Conservation (phyloP, 1,284 basidiomycete genomes). For the Leccinum ponderosum region DNA sequence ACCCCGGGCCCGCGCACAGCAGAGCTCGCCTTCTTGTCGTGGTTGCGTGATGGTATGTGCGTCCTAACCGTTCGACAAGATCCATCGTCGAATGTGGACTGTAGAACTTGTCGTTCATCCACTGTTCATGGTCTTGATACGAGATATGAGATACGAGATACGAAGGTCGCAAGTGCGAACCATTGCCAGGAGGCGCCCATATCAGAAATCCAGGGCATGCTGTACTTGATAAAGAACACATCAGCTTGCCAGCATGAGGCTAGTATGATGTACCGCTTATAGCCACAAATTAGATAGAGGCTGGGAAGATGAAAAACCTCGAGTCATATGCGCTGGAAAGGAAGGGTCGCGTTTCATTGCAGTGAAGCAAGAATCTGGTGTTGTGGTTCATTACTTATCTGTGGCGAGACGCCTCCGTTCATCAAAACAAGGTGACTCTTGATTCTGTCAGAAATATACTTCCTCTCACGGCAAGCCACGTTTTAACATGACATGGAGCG, state of each 20-base stretch:
- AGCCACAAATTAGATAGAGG: slow-evolving; percentile 7
- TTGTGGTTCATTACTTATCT: slow-evolving; percentile 7
- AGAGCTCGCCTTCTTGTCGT: background rate
- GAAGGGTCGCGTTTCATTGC: background rate
- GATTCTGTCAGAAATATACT: slow-evolving; percentile 12
- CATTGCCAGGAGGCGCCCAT: slow-evolving; percentile 6
- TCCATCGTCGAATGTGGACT: background rate
- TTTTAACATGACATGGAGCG: background rate
- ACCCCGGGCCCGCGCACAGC: slow-evolving; percentile 4
- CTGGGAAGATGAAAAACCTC: slow-evolving; percentile 1
- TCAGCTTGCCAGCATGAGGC: background rate
- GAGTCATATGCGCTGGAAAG: slow-evolving; percentile 10
- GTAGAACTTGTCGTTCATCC: slow-evolving; percentile 7
- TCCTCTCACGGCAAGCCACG: background rate
- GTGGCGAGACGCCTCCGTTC: slow-evolving; percentile 18
- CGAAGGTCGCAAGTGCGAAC: background rate
- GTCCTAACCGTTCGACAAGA: background rate
- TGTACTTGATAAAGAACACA: slow-evolving; percentile 16
- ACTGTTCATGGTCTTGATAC: background rate
- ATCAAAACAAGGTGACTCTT: slow-evolving; percentile 5
- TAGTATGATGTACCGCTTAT: background rate
- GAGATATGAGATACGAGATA: background rate
- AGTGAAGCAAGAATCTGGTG: no score
- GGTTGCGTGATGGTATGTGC: background rate
- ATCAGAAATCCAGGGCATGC: slow-evolving; percentile 13